Evolutionary conservation across 2,329 filamentous ascomycete species (phyloP), one percentile per base, ranked within the genome.

Genomic region (Xylariaceae sp.): DNA sequence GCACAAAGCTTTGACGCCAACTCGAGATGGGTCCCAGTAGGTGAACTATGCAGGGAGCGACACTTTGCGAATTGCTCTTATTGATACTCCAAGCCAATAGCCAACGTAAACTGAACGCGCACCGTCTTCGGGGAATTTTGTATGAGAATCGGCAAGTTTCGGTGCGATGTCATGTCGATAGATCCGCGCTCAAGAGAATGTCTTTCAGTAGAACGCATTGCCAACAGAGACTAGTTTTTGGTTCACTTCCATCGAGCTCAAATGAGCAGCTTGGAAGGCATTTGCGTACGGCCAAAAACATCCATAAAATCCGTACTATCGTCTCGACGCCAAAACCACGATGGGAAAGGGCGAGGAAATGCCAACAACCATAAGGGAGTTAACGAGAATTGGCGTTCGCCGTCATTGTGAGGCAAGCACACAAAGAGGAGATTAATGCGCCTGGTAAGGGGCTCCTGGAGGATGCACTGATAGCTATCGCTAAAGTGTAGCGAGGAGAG

Each of bases 181-280:
- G 59, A 55, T 53, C 57, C n/a, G 55, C 12, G 56, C 65, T 54
- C 65, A 63, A 64, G 56, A 58, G 60, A 65, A 72, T 64, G 74
- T 83, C 81, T 86, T 84, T 91, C 88, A 79, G 86, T 90, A 85
- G 88, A 70, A 76, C 80, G 87, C 89, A 89, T 81, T 86, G 83
- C 86, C 88, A 85, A 88, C 87, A 71, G 78, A 86, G 89, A 95
- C 86, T 84, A 76, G 89, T 94, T 91, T 96, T 96, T 95, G 87
- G 58, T 87, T 91, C 86, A 88, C 85, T 87, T 84, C 83, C 83
- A 67, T 66, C 69, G 63, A 60, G 66, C 65, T 63, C 59, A 45
- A 51, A 64, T 52, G 64, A 68, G 69, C 67, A 65, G 68, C 65
- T 68, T 72, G 81, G 82, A 85, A 84, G 86, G 87, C 84, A 73